Evolutionary conservation across 2,329 filamentous ascomycete genomes (phyloP), one percentile per base, ranked within the genome.

Genomic region (Aureobasidium pullulans): DNA sequence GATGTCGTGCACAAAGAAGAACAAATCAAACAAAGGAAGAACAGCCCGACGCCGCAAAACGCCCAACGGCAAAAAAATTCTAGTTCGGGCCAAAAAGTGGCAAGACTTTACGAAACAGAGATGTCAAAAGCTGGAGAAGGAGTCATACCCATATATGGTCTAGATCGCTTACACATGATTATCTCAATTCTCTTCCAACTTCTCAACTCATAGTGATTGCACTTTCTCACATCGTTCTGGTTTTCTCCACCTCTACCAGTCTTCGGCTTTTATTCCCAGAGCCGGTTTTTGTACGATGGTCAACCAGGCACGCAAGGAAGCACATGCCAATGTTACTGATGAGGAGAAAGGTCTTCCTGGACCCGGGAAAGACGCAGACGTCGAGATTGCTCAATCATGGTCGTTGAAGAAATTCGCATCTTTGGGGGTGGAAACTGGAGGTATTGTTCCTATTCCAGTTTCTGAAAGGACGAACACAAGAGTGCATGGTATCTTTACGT

Each of bases 401-500:
- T 59, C 40, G 3, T 13, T 59, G 6, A 50, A 44, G 19, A 59
- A 59, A 19, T 46, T 59, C 11, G 57, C 57, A 44, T 46, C 57
- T 6, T 16, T 59, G 10, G 57, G 57, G 7, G 40, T 59, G 11
- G 57, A 59, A 23, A 52, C 47, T 43, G 46, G 47, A 61, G 83
- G 83, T 4, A 76, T 83, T 65, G 76, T 75, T 60, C 83, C 83
- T 0, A 80, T 86, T 23, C 79, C 81, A 1, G 62, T 77, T 23
- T 77, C 82, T 57, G 72, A 81, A 62, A 75, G 83, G 43, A 84
- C 76, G 1, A 76, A 81, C 62, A 82, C 73, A 8, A 73, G 76
- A 37, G 81, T 81, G 63, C 75, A 75, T 68, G 81, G 82, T 62
- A 73, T 85, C 47, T 85, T 85, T 66, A 84, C 81, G 3, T 73